These are phyloP conservation scores for Amorphotheca resinae DNA, from an alignment of 495 filamentous ascomycete genomes.

Conservation along the genomic window DNA sequence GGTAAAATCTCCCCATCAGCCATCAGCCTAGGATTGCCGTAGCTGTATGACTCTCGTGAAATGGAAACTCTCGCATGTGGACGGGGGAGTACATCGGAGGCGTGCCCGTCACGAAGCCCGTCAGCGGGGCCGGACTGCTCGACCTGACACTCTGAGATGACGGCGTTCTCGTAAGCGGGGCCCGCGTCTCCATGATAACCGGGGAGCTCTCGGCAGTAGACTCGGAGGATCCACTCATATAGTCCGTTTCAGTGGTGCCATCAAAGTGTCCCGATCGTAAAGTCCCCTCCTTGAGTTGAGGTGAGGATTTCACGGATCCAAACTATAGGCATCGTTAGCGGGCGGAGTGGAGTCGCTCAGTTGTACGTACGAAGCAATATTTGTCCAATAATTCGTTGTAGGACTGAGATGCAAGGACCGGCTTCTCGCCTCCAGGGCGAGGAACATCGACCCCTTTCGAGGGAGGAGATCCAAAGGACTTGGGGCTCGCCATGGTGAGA, in stretches of 20 bases:
- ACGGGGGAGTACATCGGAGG: conserved; percentile 22
- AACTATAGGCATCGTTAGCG: conserved; percentile 20
- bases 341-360: conserved; percentile 19
- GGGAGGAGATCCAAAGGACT: conserved; percentile 9
- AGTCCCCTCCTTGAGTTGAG: conserved; percentile 20
- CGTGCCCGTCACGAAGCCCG: conserved; percentile 22
- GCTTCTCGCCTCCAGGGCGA: conserved; percentile 40
- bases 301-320: conserved; percentile 21
- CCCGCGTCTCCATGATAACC: conserved; percentile 16
- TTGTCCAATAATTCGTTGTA: conserved; percentile 94
- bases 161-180: conserved; percentile 13
- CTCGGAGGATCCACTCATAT: conserved; percentile 13
- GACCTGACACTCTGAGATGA: conserved; percentile 14
- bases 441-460: conserved; percentile 25
- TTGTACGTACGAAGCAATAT: conserved; percentile 91
- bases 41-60: conserved; percentile 21
- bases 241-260: conserved; percentile 17
- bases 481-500: conserved; percentile 8
- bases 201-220: conserved; percentile 15
- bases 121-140: conserved; percentile 22
- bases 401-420: conserved; percentile 63
- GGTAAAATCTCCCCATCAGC: too few relatives aligned
- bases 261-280: conserved; percentile 18
- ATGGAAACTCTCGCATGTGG: conserved; percentile 18
- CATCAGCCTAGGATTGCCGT: conserved; percentile 23